Conservation (phyloP, 495 filamentous ascomycete genomes). For the Sordaria brevicollis region DNA sequence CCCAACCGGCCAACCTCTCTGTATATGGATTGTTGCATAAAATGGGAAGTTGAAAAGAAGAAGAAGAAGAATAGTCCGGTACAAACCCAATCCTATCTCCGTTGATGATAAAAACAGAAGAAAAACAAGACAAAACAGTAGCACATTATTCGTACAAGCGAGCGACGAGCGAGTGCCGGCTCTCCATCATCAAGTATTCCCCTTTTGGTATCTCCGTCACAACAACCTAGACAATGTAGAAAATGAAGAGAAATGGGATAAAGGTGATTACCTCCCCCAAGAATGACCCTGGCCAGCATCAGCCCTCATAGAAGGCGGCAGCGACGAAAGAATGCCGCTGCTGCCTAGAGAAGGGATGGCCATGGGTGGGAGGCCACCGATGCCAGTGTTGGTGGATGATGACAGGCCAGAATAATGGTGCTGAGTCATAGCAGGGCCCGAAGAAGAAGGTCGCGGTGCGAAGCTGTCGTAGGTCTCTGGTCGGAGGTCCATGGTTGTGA, state of each 20-base stretch:
- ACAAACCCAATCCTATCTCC: not conserved
- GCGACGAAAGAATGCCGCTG: slow-evolving; percentile 24
- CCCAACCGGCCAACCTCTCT: not conserved
- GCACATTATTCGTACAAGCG: not conserved
- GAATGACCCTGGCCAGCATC: not conserved
- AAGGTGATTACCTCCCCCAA: not conserved
- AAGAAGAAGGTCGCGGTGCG: slow-evolving; percentile 8
- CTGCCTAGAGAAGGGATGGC: slow-evolving; percentile 29
- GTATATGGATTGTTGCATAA: not conserved
- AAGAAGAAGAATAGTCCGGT: not conserved
- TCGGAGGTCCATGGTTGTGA: slow-evolving; percentile 35
- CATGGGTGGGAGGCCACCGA: slow-evolving; percentile 30
- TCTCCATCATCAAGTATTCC: not conserved
- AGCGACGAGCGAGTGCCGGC: not conserved
- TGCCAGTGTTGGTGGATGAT: not conserved
- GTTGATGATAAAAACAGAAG: not conserved
- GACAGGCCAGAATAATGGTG: slow-evolving; percentile 9
- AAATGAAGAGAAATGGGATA: not conserved
- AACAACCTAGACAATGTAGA: not conserved
- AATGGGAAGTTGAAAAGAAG: too few relatives aligned
- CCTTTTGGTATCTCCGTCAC: not conserved
- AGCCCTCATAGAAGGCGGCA: slow-evolving; percentile 26
- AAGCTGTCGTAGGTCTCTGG: slow-evolving; percentile 27
- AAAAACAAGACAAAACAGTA: not conserved
- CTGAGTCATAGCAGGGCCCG: slow-evolving; percentile 15